Conservation (phyloP, 768 basidiomycete genomes). For the Pulveroboletus frians region DNA sequence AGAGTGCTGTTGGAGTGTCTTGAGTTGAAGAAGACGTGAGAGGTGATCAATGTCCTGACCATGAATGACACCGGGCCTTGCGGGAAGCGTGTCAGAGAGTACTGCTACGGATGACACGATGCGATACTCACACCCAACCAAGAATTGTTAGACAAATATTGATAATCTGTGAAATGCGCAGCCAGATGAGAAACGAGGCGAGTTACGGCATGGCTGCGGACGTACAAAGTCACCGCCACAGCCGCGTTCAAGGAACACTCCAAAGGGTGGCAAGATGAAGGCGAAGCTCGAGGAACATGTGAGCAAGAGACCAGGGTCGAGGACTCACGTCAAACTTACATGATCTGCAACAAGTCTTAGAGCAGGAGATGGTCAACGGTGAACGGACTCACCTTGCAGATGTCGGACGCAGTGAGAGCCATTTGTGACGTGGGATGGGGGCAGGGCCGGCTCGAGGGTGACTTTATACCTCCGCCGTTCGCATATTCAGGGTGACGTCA, state of each 20-base stretch:
- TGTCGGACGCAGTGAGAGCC: conserved; percentile 69
- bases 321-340: conserved; percentile 28
- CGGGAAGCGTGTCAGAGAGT: conserved; percentile 9
- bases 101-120: background rate
- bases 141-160: conserved; percentile 77
- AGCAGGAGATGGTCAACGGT: background rate
- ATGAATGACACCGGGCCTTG: conserved; percentile 75
- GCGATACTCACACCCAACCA: conserved; percentile 63
- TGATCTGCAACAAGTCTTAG: conserved; percentile 34
- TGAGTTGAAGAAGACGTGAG: conserved; percentile 8
- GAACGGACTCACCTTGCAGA: conserved; percentile 59
- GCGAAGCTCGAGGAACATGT: conserved; percentile 43
- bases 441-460: background rate
- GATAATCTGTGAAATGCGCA: conserved; percentile 40
- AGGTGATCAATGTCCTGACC: conserved; percentile 30
- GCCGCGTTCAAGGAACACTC: conserved; percentile 85
- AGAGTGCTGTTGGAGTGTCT: conserved; percentile 48
- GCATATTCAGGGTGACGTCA: conserved; percentile 22
- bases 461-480: conserved; percentile 12
- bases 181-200: background rate
- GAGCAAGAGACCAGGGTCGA: conserved; percentile 7
- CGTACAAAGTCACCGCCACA: conserved; percentile 71
- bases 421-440: conserved; percentile 38
- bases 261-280: conserved; percentile 74
- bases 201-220: conserved; percentile 11